Base-by-base conservation (phyloP, 345 rosid species). In the Aethionema arabicum region DNA sequence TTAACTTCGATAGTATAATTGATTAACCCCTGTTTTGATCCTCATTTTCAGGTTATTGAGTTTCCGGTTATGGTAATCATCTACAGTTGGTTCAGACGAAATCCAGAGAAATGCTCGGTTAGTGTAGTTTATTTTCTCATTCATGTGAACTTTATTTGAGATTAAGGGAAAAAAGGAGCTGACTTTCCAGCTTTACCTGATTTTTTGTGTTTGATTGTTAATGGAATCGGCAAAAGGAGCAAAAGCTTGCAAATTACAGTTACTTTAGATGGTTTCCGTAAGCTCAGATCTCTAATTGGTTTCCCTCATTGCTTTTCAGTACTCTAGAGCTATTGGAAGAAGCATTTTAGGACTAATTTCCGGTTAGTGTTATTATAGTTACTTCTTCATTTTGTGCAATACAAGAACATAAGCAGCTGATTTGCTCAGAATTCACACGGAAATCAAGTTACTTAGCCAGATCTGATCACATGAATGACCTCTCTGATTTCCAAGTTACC, bases 81-180 rank as follows among this genome's bases (percentile, higher is more conserved):
- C 60, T 86, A 72, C 78, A 78, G 96, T 73, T 72, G 46, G 73
- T 66, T 82, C 55, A 69, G 95, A 21, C 60, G 51, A 43, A 72
- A 78, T 67, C 88, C 82, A 29, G 68, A 82, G 15, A 62, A 83
- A 69, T 67, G 76, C 62, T 86, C 87, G 87, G 95, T 91, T 71
- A 72, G 74, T 70, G 6, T 41, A 13, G 27, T 31, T 61, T 15
- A 31, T 12, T 51, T 3, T 9, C 8, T 9, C 31, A 2, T 10
- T 40, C 15, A 42, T 43, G 27, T 12, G 12, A 57, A n/a, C 8
- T 57, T 5, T 30, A 5, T 31, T 11, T 12, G 39, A 42, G 0
- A 32, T 15, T 59, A 2, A 65, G 3, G 8, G 6, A 29, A 32
- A 2, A 21, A 48, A 51, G 1, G 7, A 27, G 31, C 30, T 40